Conservation (phyloP, 2,329 filamentous ascomycete genomes). For the Lecanicillium sp. region DNA sequence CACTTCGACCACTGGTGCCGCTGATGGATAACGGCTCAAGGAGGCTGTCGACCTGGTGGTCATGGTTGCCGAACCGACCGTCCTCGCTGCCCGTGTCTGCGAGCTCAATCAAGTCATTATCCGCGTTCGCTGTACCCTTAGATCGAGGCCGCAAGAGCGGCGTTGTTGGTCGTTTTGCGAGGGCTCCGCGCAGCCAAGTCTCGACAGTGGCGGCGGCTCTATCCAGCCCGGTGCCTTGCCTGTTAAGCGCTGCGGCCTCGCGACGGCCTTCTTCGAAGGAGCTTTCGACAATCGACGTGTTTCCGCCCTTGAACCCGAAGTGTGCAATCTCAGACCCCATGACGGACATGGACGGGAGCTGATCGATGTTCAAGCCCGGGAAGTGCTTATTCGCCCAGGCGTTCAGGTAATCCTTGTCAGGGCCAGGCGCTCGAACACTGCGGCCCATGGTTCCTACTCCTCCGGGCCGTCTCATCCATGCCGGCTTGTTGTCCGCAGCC, state of each 20-base stretch:
- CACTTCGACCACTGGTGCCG: constrained; percentile 33
- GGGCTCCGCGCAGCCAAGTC: constrained; percentile 82
- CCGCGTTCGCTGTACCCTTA: constrained; percentile 31
- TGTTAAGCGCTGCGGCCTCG: constrained; percentile 34
- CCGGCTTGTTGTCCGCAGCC: constrained; percentile 36
- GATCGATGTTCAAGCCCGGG: constrained; percentile 68
- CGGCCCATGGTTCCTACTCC: constrained; percentile 78
- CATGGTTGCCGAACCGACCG: constrained; percentile 29
- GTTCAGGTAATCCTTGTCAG: constrained; percentile 78
- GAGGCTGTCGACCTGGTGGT: constrained; percentile 22
- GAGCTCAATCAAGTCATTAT: constrained; percentile 65
- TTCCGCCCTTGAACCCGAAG: constrained; percentile 44
- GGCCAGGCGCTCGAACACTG: constrained; percentile 67
- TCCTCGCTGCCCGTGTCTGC: constrained; percentile 56
- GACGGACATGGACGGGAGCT: constrained; percentile 59
- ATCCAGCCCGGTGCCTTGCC: constrained; percentile 57
- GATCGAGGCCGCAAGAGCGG: constrained; percentile 37
- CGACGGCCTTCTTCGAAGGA: constrained; percentile 44
- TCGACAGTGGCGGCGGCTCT: constrained; percentile 84
- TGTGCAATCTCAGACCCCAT: constrained; percentile 55
- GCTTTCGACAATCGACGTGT: constrained; percentile 44
- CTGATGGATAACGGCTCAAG: constrained; percentile 25
- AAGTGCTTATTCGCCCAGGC: constrained; percentile 78
- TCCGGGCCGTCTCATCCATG: constrained; percentile 74
- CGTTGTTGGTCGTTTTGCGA: constrained; percentile 54